Base-by-base conservation (phyloP, 495 filamentous ascomycete species). In the Xylaria grammica region DNA sequence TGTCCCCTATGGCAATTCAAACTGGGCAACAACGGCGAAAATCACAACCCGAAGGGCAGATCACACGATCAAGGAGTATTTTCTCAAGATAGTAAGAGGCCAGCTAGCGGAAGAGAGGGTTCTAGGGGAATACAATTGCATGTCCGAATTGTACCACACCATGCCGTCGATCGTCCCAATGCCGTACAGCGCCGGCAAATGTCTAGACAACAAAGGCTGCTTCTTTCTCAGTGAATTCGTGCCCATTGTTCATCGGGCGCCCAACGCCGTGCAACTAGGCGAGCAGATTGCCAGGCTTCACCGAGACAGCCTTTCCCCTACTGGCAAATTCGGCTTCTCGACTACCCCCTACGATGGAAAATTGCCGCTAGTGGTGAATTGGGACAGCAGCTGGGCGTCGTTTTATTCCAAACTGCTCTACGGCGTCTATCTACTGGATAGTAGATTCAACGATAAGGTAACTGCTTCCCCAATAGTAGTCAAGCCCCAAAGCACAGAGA, bases 321-420 rank as follows among this genome's bases (percentile, higher is more conserved):
- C 56, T 9, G 55, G 60, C 4, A 62, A 61, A 57, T 68, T 72
- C 26, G 67, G 68, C 0, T 72, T 72, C 20, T 57, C 61, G 3
- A 57, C 66, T 1, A 30, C 26, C 8, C 67, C 70, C 2, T 70
- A 56, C 32, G 62, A 72, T 29, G 68, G 65, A 7, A 52, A 66
- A 29, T 30, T 27, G 2, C 30, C 60, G 1, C 65, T 68, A 9
- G 30, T 45, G 0, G 50, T 66, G 1, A 63, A 52, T 19, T 76
- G 70, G 69, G 49, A 66, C 0, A 57, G 66, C 4, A 70, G 24
- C 50, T 78, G 72, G 75, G 63, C 63, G 26, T 32, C 27, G 3
- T 78, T 67, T 56, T 78, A 65, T 57, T 34, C 45, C 8, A 69
- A 69, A 5, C 59, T 66, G 11, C 40, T 73, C 19, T 44, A 48